These are phyloP conservation scores for Bigelowiella natans DNA, from an alignment of 78 protist genomes.

Conservation along the genomic window DNA sequence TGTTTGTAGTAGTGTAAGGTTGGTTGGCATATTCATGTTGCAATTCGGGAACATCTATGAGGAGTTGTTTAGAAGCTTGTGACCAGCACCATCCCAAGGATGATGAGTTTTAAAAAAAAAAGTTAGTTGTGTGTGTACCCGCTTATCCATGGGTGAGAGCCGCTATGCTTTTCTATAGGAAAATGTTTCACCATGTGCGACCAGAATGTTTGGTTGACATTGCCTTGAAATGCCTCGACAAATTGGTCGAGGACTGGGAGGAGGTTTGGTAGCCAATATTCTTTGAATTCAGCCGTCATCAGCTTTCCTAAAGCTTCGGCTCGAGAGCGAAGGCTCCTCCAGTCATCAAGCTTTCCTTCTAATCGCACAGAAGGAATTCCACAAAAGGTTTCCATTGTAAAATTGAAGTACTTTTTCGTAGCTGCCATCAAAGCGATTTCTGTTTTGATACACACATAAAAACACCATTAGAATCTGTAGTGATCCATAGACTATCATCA, in stretches of 20 bases:
- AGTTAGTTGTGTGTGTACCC: not conserved
- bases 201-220: not conserved
- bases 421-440: not conserved
- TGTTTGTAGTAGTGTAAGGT: too few relatives aligned
- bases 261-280: not conserved
- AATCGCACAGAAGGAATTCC: not conserved
- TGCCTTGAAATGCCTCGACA: not conserved
- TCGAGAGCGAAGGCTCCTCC: not conserved
- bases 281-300: not conserved
- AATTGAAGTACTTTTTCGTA: not conserved
- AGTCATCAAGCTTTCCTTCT: not conserved
- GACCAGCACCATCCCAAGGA: not conserved
- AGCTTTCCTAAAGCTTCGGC: not conserved
- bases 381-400: not conserved
- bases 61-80: not conserved
- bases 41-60: not conserved
- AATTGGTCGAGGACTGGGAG: not conserved
- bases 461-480: too few relatives aligned
- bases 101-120: not conserved
- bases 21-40: not conserved
- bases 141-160: not conserved
- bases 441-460: too few relatives aligned
- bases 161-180: not conserved
- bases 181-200: not conserved
- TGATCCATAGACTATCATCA: too few relatives aligned